These are phyloP conservation scores for Coniella vitis DNA, from an alignment of 2,329 filamentous ascomycete species.

Conservation along the genomic window DNA sequence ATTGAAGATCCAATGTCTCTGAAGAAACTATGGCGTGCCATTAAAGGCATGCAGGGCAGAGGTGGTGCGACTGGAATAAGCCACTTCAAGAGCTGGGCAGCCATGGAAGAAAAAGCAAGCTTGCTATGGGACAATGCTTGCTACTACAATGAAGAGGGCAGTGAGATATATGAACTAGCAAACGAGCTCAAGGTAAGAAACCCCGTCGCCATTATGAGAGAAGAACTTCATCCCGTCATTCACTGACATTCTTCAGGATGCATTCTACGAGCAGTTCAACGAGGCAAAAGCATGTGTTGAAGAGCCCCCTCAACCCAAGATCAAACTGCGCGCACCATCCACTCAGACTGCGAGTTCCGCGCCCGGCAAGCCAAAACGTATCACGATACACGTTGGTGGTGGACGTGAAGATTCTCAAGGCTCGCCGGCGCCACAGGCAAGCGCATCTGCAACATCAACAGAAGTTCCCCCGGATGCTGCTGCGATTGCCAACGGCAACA, in stretches of 20 bases:
- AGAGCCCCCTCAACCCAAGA: conserved; percentile 67
- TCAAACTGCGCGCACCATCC: conserved; percentile 68
- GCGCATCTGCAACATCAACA: conserved; percentile 29
- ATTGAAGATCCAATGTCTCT: conserved; percentile 78
- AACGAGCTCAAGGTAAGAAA: conserved; percentile 66
- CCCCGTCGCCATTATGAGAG: not conserved
- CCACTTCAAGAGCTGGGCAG: conserved; percentile 75
- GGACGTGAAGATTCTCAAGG: conserved; percentile 44
- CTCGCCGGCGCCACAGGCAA: conserved; percentile 40
- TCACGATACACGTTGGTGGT: conserved; percentile 65
- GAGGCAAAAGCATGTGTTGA: conserved; percentile 66
- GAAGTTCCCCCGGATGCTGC: conserved; percentile 21
- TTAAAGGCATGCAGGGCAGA: conserved; percentile 66
- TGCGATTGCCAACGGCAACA: conserved; percentile 24
- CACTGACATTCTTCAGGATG: conserved; percentile 40
- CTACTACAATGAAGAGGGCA: conserved; percentile 87
- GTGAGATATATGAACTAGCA: conserved; percentile 72
- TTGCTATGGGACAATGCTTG: conserved; percentile 83
- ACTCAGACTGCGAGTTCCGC: conserved; percentile 34
- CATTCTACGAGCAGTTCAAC: conserved; percentile 61
- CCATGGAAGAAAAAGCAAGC: conserved; percentile 72
- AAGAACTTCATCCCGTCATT: too few relatives aligned
- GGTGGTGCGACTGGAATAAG: conserved; percentile 54
- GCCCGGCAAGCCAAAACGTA: conserved; percentile 46
- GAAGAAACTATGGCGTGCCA: conserved; percentile 67